A percentile compares a stretch with the other conserved stretches of the same genome.
These are phyloP conservation scores for Colletotrichum lupini DNA, from an alignment of 2,329 filamentous ascomycete species.

Conservation along the genomic window DNA sequence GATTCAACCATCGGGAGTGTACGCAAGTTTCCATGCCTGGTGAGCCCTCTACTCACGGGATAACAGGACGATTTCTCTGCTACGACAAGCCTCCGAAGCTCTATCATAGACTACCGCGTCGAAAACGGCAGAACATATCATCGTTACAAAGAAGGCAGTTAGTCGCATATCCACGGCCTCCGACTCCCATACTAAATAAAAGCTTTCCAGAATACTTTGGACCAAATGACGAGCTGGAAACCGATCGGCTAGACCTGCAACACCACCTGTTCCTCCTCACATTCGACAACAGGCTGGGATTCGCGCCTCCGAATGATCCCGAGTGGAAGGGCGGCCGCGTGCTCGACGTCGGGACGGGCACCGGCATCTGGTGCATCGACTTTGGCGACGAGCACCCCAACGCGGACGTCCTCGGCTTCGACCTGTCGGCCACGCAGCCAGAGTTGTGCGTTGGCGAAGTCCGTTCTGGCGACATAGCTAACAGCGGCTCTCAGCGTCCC, in stretches of 20 bases:
- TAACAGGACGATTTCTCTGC: slow-evolving; percentile 9
- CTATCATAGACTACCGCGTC: slow-evolving; percentile 48
- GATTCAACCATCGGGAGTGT: slow-evolving; percentile 10
- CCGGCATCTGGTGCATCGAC: slow-evolving; percentile 47
- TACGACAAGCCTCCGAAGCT: slow-evolving; percentile 42
- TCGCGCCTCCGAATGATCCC: slow-evolving; percentile 39
- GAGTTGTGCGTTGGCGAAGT: slow-evolving; percentile 40
- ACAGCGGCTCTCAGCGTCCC: slow-evolving; percentile 44
- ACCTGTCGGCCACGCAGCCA: slow-evolving; percentile 55
- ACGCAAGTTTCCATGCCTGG: background rate
- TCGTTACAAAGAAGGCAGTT: slow-evolving; percentile 36
- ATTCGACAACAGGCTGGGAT: slow-evolving; percentile 43
- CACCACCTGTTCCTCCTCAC: slow-evolving; percentile 49
- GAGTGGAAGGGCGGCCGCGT: slow-evolving; percentile 37
- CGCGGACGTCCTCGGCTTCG: slow-evolving; percentile 50
- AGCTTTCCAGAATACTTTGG: slow-evolving; percentile 6
- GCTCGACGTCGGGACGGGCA: slow-evolving; percentile 47
- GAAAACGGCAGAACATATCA: slow-evolving; percentile 52
- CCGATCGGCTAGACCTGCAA: slow-evolving; percentile 48
- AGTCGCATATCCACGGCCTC: background rate
- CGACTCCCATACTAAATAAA: no score
- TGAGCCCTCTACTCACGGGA: no score
- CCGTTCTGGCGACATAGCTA: background rate
- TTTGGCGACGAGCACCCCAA: slow-evolving; percentile 46
- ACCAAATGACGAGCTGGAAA: slow-evolving; percentile 40